Base-by-base conservation (phyloP, 2,329 filamentous ascomycete genomes). In the Trichophyton equinum region DNA sequence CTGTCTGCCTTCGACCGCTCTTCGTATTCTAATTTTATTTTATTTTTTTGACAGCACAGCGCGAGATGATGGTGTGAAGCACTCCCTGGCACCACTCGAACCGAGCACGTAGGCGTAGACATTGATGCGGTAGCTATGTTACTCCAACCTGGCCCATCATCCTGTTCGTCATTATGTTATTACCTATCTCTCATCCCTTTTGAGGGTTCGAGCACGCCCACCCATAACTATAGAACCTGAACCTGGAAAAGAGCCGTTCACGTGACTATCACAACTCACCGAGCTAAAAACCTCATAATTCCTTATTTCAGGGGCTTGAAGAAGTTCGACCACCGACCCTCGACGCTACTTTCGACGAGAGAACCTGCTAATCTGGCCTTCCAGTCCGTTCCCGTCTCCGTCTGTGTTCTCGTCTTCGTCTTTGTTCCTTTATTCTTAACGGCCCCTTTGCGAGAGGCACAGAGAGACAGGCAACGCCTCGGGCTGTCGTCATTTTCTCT, bases 221-320 rank as follows among this genome's bases (percentile, higher is more conserved):
- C 33, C 33, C 8, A 36, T 13, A 13, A 40, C 18, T 18, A 18
- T 18, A 18, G 18, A 18, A 18, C 18, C 18, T 18, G 18, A 18
- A 18, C 18, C 18, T 18, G 18, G 18, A 2, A 57, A 46, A 58
- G 36, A 11, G 13, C 56, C 33, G 55, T 36, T 11, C 36, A 42
- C 20, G 40, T 58, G 36, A 58, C 36, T 30, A 30, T 30, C 27
- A 38, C 33, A 38, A 8, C 36, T 42, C 38, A 42, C 56, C 40
- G 27, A 25, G n/a, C 30, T 22, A 55, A 27, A 15, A 18, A 18
- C 51, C 15, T 55, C 27, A 36, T 55, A 55, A 55, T 55, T 55
- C 51, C 51, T 55, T 55, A 33, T 55, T 55, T 55, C 27, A 27
- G 46, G 51, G 51, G 51, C 51, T 55, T 55, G 51, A 55, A 13